These are phyloP conservation scores for Sporopachydermia lactativora DNA, from an alignment of 805 yeast genomes.

Conservation along the genomic window DNA sequence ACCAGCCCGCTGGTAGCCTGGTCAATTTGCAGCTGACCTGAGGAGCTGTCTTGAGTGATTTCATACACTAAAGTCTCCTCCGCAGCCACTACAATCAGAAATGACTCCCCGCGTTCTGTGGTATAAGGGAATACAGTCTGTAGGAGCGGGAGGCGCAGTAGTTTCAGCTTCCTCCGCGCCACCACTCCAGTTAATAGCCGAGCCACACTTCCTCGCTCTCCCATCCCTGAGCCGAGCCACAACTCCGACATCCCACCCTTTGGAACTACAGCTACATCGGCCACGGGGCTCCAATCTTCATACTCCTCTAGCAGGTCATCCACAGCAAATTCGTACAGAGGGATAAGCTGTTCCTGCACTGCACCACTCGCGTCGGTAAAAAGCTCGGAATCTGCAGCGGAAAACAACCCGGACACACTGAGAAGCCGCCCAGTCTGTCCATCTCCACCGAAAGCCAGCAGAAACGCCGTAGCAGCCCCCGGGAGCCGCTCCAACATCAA, in stretches of 20 bases:
- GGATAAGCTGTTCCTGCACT: conserved; percentile 16
- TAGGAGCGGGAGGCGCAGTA: not conserved
- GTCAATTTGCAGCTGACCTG: too few relatives aligned
- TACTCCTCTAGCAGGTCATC: conserved; percentile 15
- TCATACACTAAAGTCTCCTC: not conserved
- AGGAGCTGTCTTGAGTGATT: too few relatives aligned
- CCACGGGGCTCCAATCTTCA: conserved; percentile 34
- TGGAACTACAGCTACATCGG: conserved; percentile 21
- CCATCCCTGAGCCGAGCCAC: conserved; percentile 17
- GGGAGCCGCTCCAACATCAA: conserved; percentile 11
- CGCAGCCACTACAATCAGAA: not conserved
- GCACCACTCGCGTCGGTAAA: conserved; percentile 26
- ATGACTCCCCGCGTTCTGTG: not conserved
- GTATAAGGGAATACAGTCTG: not conserved
- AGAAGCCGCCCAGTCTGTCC: not conserved
- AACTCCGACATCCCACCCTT: conserved; percentile 22
- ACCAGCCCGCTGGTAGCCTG: too few relatives aligned
- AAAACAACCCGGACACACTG: conserved; percentile 3
- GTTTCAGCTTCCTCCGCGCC: conserved; percentile 1
- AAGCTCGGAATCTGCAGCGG: conserved; percentile 26
- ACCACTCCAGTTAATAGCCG: not conserved
- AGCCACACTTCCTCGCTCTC: not conserved
- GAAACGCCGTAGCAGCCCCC: not conserved
- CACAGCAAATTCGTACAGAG: conserved; percentile 8
- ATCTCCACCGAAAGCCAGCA: conserved; percentile 1